Percentiles rank a stretch among this genome's conserved stretches.
These are phyloP conservation scores for Funneliformis caledonium DNA, from an alignment of 371 early-diverging fungal species.

Conservation along the genomic window DNA sequence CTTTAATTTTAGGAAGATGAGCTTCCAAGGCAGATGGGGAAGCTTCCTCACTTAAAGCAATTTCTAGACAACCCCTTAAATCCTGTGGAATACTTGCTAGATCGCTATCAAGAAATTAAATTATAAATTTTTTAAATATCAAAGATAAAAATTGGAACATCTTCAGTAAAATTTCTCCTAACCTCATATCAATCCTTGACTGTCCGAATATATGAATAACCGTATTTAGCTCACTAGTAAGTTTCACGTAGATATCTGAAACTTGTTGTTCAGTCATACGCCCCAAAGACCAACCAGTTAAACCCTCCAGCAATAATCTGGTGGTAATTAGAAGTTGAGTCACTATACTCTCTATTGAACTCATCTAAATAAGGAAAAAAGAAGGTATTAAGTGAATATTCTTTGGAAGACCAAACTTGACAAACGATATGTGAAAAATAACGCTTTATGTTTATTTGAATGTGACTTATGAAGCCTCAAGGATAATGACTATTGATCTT, in stretches of 20 bases:
- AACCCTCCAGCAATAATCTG: conserved; percentile 57
- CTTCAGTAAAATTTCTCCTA: conserved; percentile 18
- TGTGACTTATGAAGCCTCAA: no score
- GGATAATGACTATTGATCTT: no score
- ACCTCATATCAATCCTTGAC: conserved; percentile 57
- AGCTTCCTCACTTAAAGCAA: conserved; percentile 54
- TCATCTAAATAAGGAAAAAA: conserved; percentile 46
- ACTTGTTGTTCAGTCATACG: conserved; percentile 52
- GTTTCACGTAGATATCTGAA: conserved; percentile 57
- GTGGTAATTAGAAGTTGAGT: conserved; percentile 59
- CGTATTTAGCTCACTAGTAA: conserved; percentile 56
- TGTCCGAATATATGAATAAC: conserved; percentile 56
- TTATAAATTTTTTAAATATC: not conserved
- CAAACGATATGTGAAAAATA: not conserved
- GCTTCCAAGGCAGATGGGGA: conserved; percentile 56
- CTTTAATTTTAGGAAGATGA: conserved; percentile 60
- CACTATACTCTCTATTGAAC: conserved; percentile 58
- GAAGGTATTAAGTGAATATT: not conserved
- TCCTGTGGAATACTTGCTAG: conserved; percentile 58
- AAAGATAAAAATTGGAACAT: not conserved
- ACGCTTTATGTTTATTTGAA: not conserved
- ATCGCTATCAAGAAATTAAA: conserved; percentile 48
- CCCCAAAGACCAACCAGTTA: conserved; percentile 60
- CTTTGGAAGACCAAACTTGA: not conserved
- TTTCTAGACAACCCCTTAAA: conserved; percentile 53